A percentile compares a stretch with the other conserved stretches of the same genome.
Conservation (phyloP, 805 yeast species). For the Schwanniomyces pseudopolymorphus region DNA sequence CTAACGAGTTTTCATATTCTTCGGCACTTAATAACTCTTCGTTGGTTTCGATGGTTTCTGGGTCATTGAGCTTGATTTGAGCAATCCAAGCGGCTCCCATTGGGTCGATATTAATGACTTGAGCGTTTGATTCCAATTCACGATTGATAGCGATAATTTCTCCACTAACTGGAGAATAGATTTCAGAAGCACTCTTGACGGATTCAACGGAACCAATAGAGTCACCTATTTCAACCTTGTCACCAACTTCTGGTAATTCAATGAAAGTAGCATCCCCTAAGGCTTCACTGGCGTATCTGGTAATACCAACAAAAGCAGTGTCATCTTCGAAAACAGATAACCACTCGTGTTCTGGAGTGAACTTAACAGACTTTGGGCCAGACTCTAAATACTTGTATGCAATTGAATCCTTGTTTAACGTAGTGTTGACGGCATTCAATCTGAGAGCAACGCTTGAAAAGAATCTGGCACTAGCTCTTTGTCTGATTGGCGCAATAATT, state of each 20-base stretch:
- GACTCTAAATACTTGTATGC: conserved; percentile 38
- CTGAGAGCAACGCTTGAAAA: conserved; percentile 9
- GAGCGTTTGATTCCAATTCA: conserved; percentile 66
- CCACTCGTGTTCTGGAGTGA: conserved; percentile 95
- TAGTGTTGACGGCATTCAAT: conserved; percentile 32
- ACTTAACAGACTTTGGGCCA: conserved; percentile 55
- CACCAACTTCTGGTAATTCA: conserved; percentile 80
- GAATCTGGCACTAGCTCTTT: conserved; percentile 3
- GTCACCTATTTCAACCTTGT: conserved; percentile 66
- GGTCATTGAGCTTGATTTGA: conserved; percentile 56
- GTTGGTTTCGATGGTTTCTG: conserved; percentile 30
- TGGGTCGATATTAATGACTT: conserved; percentile 82
- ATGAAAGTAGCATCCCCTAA: conserved; percentile 95
- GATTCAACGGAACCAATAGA: conserved; percentile 91
- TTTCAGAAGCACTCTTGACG: conserved; percentile 91
- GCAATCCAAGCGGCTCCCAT: conserved; percentile 94
- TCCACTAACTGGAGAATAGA: conserved; percentile 85
- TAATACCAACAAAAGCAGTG: conserved; percentile 83
- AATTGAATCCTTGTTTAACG: conserved; percentile 36
- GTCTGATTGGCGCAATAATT: neutral
- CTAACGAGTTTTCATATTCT: conserved; percentile 56
- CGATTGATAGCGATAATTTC: conserved; percentile 71
- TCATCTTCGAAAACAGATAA: conserved; percentile 82
- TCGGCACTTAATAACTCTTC: conserved; percentile 53
- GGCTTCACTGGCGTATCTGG: conserved; percentile 93